Conservation (phyloP, 805 yeast genomes). For the Lipomyces spencermartinsiae region DNA sequence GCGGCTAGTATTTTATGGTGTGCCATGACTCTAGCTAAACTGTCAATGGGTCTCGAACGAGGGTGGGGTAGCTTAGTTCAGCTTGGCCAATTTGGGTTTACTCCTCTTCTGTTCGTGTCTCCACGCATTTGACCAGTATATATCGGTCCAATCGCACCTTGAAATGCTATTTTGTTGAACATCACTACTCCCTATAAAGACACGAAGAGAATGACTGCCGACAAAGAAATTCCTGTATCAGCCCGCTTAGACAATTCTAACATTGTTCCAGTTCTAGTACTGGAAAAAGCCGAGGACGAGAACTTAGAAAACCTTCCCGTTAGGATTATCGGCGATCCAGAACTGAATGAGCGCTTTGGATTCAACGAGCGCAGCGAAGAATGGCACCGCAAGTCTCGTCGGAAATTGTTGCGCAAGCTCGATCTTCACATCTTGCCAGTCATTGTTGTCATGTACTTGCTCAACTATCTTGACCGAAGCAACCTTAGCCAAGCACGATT, state of each 20-base stretch:
- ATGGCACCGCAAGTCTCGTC: conserved; percentile 13
- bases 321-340: conserved; percentile 1
- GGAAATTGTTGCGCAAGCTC: conserved; percentile 41
- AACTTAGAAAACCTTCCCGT: conserved; percentile 1
- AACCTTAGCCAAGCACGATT: conserved; percentile 56
- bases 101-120: background rate
- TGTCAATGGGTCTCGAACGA: background rate
- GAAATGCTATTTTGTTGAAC: too few relatives aligned
- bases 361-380: conserved; percentile 17
- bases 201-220: background rate
- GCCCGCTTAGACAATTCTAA: background rate
- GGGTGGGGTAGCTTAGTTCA: background rate
- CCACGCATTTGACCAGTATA: too few relatives aligned
- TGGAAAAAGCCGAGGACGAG: conserved; percentile 4
- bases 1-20: background rate
- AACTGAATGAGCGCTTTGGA: conserved; percentile 10
- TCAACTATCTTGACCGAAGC: conserved; percentile 53
- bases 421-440: conserved; percentile 36
- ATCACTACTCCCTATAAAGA: background rate
- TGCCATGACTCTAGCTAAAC: background rate
- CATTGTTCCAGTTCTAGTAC: background rate
- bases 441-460: conserved; percentile 36
- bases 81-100: background rate
- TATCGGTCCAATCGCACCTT: too few relatives aligned
- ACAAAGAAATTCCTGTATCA: background rate